Conservation (phyloP, 495 filamentous ascomycete species). For the Penicillium silybi region DNA sequence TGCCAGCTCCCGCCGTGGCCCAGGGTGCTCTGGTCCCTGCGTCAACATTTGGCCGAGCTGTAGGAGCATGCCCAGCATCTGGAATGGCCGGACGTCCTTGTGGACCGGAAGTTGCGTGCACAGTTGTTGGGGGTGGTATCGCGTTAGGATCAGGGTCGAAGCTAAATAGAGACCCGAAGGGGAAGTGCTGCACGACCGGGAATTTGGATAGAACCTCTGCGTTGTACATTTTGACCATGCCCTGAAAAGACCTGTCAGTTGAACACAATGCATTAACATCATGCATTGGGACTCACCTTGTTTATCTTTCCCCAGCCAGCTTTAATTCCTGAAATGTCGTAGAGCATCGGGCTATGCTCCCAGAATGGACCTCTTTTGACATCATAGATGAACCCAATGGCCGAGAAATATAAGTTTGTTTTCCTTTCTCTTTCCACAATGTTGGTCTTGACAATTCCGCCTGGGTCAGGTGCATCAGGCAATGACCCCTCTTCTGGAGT, state of each 20-base stretch:
- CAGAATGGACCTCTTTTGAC: conserved; percentile 97
- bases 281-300: conserved; percentile 53
- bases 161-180: conserved; percentile 73
- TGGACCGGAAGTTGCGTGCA: conserved; percentile 58
- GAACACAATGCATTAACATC: background rate
- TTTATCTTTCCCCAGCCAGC: conserved; percentile 98
- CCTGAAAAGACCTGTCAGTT: conserved; percentile 32
- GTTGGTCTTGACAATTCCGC: conserved; percentile 59
- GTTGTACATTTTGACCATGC: conserved; percentile 73
- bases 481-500: conserved; percentile 75
- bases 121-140: conserved; percentile 34
- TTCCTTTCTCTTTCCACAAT: conserved; percentile 65
- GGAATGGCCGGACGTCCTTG: conserved; percentile 30
- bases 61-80: conserved; percentile 12
- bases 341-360: conserved; percentile 96
- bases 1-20: conserved; percentile 26
- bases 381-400: conserved; percentile 97
- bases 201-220: conserved; percentile 68
- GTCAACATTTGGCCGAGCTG: conserved; percentile 18
- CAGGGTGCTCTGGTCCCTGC: conserved; percentile 47
- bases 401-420: conserved; percentile 92
- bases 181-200: conserved; percentile 68
- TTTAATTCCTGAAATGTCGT: conserved; percentile 85
- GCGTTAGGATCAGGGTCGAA: conserved; percentile 75
- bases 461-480: conserved; percentile 63